Evolutionary conservation across 441 rosid species (phyloP), one percentile per base, ranked within the genome.

Genomic region (Raphanus hybrid): DNA sequence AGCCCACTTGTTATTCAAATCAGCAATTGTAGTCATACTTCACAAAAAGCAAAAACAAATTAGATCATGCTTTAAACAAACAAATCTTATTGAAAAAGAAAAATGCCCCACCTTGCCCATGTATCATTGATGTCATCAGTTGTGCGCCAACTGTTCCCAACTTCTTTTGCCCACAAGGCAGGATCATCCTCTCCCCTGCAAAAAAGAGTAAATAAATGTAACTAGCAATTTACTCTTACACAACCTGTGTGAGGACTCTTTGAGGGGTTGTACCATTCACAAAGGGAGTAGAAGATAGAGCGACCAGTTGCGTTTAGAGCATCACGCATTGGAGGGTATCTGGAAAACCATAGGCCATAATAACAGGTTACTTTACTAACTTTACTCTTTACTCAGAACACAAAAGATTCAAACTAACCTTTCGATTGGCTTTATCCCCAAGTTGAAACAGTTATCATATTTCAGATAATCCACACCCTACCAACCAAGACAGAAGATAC

Each of bases 91-190:
- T 14, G 43, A n/a, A 71, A 57, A 9, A 23, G 26, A 0, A n/a
- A 71, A 34, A 71, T 5, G 68, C 41, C 72, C 58, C 75, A 96
- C 99, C 99, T 96, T 81, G 81, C 95, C 99, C 99, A 96, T 67
- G 98, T 73, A 74, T 93, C 98, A 35, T 89, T 92, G 81, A 96
- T 96, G 85, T 96, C 99, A 61, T 84, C 94, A 6, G 98, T 90
- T 45, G 96, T 96, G 43, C 98, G 97, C 99, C 99, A 96, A 84
- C 99, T 96, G 83, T 96, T 96, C 74, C 98, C 99, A 81, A 93
- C 88, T 76, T 82, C 90, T 61, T 85, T 85, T 7, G 98, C 98
- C 99, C 98, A 96, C 68, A 90, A 85, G 71, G 99, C 97, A 72
- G 98, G 98, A 78, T 93, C 93, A 14, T 93, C 95, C 15, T 82